A percentile compares a stretch with the other conserved stretches of the same genome.
These are phyloP conservation scores for Auricularia sp. DNA, from an alignment of 768 basidiomycete species.

Conservation along the genomic window DNA sequence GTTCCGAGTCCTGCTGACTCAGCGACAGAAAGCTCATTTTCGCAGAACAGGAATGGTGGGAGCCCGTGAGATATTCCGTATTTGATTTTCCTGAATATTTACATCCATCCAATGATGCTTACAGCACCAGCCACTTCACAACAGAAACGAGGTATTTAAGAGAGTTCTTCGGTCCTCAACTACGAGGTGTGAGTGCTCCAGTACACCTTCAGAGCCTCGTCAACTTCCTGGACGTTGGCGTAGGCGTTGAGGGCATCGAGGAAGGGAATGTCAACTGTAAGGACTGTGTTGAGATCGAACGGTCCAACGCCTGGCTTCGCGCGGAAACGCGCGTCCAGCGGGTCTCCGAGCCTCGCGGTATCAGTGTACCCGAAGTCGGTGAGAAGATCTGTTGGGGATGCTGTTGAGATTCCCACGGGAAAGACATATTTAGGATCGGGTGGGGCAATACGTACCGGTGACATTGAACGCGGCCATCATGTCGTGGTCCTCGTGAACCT, in stretches of 20 bases:
- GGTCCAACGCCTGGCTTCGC: background rate
- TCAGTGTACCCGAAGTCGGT: background rate
- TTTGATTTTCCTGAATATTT: too few relatives aligned
- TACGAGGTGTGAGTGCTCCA: background rate
- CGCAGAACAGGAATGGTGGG: too few relatives aligned
- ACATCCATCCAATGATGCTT: too few relatives aligned
- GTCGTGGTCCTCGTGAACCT: background rate
- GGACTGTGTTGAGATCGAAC: background rate
- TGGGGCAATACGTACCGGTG: background rate
- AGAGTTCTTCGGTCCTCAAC: too few relatives aligned
- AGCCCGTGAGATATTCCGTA: too few relatives aligned
- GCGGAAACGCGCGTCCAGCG: background rate
- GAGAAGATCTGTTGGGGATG: background rate
- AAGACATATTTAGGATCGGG: background rate
- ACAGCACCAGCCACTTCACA: too few relatives aligned
- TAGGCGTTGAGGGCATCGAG: background rate
- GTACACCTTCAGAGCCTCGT: background rate
- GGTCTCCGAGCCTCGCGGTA: background rate
- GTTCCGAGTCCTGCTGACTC: too few relatives aligned
- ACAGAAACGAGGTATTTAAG: too few relatives aligned
- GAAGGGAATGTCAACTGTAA: background rate
- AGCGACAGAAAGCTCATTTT: too few relatives aligned
- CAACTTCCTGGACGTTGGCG: background rate
- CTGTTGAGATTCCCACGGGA: background rate
- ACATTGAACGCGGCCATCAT: conserved; percentile 1